Percentiles rank a stretch among this genome's conserved stretches.
These are phyloP conservation scores for Pseudoturritis turrita DNA, from an alignment of 345 rosid species.

Conservation along the genomic window DNA sequence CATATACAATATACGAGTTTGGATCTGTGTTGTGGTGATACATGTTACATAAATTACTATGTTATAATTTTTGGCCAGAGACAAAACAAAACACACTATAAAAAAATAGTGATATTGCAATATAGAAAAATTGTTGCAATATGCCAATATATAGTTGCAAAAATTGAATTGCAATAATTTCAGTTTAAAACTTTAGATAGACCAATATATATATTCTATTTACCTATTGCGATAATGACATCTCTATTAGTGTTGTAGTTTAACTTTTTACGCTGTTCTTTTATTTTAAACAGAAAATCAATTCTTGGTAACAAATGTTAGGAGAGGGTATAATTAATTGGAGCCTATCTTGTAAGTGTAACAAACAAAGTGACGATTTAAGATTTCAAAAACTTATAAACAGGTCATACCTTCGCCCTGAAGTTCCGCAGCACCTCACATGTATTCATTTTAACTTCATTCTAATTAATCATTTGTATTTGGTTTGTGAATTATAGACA, in stretches of 20 bases:
- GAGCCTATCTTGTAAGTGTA: conserved; percentile 11
- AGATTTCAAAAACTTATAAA: not conserved
- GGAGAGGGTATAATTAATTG: not conserved
- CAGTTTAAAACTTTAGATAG: not conserved
- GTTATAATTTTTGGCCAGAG: too few relatives aligned
- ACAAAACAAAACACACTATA: too few relatives aligned
- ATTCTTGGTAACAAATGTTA: not conserved
- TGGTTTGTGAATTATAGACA: conserved; percentile 3
- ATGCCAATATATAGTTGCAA: too few relatives aligned
- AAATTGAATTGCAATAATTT: too few relatives aligned
- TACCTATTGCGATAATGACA: not conserved
- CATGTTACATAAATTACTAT: too few relatives aligned
- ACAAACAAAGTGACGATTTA: conserved; percentile 11
- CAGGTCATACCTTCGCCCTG: not conserved
- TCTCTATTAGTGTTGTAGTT: not conserved
- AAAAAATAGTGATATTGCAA: too few relatives aligned
- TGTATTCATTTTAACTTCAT: conserved; percentile 11
- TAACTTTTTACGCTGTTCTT: not conserved
- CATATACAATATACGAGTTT: too few relatives aligned
- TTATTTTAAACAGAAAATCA: not conserved
- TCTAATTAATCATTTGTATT: conserved; percentile 4
- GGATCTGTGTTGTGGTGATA: too few relatives aligned
- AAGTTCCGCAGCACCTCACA: conserved; percentile 28
- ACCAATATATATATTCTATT: not conserved
- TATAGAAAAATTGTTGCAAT: too few relatives aligned